Base-by-base conservation (phyloP, 176 grass and related monocot species). In the Bromus sterilis region DNA sequence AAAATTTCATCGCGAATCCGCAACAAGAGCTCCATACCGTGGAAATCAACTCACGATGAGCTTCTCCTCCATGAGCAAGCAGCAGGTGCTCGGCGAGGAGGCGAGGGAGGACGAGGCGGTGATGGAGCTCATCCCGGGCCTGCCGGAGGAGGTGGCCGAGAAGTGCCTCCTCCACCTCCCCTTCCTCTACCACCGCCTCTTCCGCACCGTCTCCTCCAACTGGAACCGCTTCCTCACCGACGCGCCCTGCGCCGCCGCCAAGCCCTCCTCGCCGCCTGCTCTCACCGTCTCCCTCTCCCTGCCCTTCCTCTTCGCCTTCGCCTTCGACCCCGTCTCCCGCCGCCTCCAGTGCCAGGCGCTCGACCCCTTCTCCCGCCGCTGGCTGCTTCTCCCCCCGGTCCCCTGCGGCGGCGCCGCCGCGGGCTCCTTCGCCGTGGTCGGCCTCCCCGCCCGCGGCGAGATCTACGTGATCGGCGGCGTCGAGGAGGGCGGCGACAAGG, bases 91-190 rank as follows among this genome's bases (percentile, higher is more conserved):
- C 51, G 63, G 24, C 11, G 53, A 55, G 36, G 80, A 75, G 24
- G 58, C 16, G 6, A 53, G 83, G 37, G 86, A 81, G 39, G 91
- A 87, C 16, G 88, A 79, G 56, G 93, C 83, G 62, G 75, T 40
- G 61, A 84, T 76, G 80, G 89, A 88, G 84, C 75, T 94, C 37
- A 94, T 99, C 83, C 93, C 97, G 0, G 93, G 97, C 24, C 41
- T 99, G 21, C 97, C 97, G 42, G 97, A 96, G 74, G 93, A 99
- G 64, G 89, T 99, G 81, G 97, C 97, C 9, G 97, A 99, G 82
- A 94, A 95, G 91, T 99, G 97, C 83, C 89, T 99, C 76, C 87
- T 99, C 80, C 97, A 95, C 85, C 76, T 99, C n/a, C 97, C 97
- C 21, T 99, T 99, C 56, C 97, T 94, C 37, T 99, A 96, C 85